phyloP scores from a whole-genome alignment of 108 stramenopile species.

The Skeletonema tropicum region DNA sequence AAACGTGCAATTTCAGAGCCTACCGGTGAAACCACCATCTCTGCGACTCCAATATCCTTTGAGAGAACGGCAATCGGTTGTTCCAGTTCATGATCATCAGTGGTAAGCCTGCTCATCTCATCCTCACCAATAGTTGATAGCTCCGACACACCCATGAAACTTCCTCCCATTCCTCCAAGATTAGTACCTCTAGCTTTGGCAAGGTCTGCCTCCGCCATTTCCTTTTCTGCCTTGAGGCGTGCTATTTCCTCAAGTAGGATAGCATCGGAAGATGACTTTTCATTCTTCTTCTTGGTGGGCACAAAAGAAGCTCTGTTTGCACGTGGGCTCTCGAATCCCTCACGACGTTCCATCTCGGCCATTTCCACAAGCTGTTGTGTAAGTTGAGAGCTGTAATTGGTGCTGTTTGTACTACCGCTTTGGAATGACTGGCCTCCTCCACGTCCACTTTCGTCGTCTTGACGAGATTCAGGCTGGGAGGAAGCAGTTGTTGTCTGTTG shows the following conservation, averaged over 20 bases:
- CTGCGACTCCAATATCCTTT: no score
- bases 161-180: neutral
- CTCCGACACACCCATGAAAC: neutral
- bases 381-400: slow-evolving; percentile 7
- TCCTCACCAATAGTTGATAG: neutral
- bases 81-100: neutral
- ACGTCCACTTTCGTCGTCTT: neutral
- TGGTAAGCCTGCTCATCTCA: neutral
- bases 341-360: slow-evolving; percentile 1
- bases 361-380: slow-evolving; percentile 7
- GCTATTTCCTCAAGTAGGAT: slow-evolving; percentile 7
- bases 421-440: neutral
- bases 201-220: slow-evolving; percentile 13
- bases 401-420: slow-evolving; percentile 3
- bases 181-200: neutral
- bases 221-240: slow-evolving; percentile 10
- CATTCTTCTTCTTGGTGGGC: neutral
- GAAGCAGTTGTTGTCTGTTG: no score
- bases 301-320: neutral
- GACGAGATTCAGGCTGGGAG: neutral
- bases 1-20: no score
- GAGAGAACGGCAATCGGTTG: no score
- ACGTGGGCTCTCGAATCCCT: neutral
- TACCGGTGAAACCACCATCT: no score
- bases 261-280: neutral